phyloP scores from a whole-genome alignment of 2,329 filamentous ascomycete species.

The Hypoxylon sp. region DNA sequence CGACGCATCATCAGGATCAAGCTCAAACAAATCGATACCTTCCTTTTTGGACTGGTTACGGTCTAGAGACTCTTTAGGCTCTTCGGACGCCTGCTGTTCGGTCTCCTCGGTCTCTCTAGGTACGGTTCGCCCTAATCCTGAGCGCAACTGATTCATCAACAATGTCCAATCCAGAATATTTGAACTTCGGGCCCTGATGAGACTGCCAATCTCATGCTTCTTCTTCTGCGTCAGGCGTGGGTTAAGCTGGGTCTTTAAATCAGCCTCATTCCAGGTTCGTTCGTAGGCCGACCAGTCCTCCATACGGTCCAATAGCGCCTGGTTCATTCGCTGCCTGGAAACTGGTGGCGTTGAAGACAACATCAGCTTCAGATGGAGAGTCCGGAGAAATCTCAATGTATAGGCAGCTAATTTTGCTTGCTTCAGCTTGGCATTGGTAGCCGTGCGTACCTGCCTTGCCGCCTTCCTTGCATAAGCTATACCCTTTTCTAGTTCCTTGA shows the following conservation, averaged over 20 bases:
- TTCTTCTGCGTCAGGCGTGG: background rate
- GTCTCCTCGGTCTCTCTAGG: background rate
- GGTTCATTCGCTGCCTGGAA: background rate
- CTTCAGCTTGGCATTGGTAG: background rate
- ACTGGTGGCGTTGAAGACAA: constrained; percentile 11
- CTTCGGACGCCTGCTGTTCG: background rate
- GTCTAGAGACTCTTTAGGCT: background rate
- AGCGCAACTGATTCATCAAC: background rate
- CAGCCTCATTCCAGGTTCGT: constrained; percentile 20
- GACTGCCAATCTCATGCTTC: no score
- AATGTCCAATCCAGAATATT: constrained; percentile 1
- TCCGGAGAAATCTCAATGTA: constrained; percentile 21
- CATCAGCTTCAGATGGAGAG: constrained; percentile 30
- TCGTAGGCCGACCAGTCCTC: constrained; percentile 40
- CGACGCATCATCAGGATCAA: background rate
- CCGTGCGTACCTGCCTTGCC: background rate
- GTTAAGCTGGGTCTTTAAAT: background rate
- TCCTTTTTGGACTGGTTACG: background rate
- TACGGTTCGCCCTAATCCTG: background rate
- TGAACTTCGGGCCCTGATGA: background rate
- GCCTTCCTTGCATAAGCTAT: background rate
- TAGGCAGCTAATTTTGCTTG: constrained; percentile 18
- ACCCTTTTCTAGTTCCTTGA: background rate
- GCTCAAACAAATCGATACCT: background rate
- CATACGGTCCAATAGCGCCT: constrained; percentile 32